These are phyloP conservation scores for Celoporthe dispersa DNA, from an alignment of 2,329 filamentous ascomycete genomes.

Conservation along the genomic window DNA sequence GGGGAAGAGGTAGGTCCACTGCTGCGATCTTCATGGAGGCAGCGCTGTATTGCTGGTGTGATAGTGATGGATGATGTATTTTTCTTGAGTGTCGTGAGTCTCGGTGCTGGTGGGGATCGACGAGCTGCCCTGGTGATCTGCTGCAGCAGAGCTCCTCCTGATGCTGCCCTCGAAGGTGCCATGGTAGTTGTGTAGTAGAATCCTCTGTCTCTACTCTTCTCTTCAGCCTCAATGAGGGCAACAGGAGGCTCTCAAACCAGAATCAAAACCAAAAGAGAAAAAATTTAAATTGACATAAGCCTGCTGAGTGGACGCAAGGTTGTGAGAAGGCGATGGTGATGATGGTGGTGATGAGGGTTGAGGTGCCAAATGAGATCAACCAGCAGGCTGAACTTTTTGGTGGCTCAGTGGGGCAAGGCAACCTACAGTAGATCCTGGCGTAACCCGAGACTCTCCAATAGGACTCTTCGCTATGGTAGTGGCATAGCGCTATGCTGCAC, in stretches of 20 bases:
- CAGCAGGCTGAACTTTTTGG: not conserved
- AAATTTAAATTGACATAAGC: too few relatives aligned
- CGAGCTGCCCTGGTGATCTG: constrained; percentile 13
- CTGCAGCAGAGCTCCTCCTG: constrained; percentile 14
- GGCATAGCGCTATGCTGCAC: not conserved
- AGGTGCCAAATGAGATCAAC: not conserved
- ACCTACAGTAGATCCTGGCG: too few relatives aligned
- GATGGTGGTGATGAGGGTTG: not conserved
- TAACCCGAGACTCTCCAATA: too few relatives aligned
- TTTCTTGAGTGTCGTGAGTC: not conserved
- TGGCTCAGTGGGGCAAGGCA: not conserved
- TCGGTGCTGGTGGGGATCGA: constrained; percentile 2
- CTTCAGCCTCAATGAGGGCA: not conserved
- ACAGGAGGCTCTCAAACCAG: not conserved
- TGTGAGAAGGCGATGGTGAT: not conserved
- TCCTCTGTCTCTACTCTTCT: not conserved
- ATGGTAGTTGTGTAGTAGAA: constrained; percentile 4
- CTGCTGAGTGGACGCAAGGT: not conserved
- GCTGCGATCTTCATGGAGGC: constrained; percentile 12
- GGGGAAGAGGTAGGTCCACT: not conserved
- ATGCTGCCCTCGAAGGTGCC: constrained; percentile 28
- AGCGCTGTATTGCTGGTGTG: constrained; percentile 18
- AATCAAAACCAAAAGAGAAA: too few relatives aligned
- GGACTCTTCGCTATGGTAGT: too few relatives aligned
- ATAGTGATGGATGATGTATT: not conserved